phyloP scores from a whole-genome alignment of 495 filamentous ascomycete species.

The Aspergillus incahuasiensis region DNA sequence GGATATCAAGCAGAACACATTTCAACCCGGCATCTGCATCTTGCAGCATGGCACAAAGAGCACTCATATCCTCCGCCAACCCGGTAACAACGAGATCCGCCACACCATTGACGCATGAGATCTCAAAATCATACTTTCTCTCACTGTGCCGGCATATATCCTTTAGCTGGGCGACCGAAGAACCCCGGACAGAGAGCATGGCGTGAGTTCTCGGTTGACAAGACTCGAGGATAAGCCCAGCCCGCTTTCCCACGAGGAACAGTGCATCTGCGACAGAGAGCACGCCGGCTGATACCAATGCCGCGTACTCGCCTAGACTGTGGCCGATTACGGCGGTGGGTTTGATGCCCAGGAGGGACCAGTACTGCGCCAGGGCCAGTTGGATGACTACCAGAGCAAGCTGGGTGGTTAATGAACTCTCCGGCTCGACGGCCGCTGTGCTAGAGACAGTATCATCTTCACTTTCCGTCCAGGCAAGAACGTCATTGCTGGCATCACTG shows the following conservation, averaged over 20 bases:
- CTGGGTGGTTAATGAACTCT: conserved; percentile 61
- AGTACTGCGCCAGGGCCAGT: conserved; percentile 78
- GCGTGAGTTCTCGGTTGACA: conserved; percentile 68
- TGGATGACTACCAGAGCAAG: conserved; percentile 67
- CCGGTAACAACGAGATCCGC: neutral
- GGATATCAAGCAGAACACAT: conserved; percentile 63
- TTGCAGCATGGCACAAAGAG: conserved; percentile 1
- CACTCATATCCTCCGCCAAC: neutral
- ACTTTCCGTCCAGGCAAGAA: too few species aligned
- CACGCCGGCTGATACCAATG: conserved; percentile 74
- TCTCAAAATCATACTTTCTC: conserved; percentile 25
- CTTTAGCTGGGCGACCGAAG: conserved; percentile 28
- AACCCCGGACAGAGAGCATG: conserved; percentile 46
- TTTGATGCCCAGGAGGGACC: conserved; percentile 70
- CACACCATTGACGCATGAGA: conserved; percentile 50
- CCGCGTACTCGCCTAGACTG: conserved; percentile 85
- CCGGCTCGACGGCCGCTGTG: neutral
- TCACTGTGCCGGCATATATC: neutral
- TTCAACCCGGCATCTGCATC: conserved; percentile 37
- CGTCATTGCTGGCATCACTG: neutral
- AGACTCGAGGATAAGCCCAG: conserved; percentile 66
- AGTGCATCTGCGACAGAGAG: conserved; percentile 75
- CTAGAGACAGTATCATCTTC: neutral
- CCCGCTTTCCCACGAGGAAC: conserved; percentile 73
- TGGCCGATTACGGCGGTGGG: conserved; percentile 77